phyloP scores from a whole-genome alignment of 768 basidiomycete genomes.

The Phylloporus scabripes region DNA sequence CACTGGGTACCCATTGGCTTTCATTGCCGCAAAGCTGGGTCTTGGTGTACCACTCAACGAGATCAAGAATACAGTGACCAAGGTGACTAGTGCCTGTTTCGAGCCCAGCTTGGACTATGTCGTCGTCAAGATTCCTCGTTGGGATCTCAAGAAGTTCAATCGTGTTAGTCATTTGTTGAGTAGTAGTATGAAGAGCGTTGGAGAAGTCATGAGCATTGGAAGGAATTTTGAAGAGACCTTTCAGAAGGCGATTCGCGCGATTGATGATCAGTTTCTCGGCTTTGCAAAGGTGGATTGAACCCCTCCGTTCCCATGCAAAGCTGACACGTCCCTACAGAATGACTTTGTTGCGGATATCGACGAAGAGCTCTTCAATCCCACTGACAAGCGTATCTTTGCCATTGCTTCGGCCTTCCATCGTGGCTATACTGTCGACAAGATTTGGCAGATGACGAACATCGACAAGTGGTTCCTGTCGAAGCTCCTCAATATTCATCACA shows the following conservation, averaged over 20 bases:
- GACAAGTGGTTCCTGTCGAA: conserved; percentile 98
- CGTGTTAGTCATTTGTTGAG: conserved; percentile 87
- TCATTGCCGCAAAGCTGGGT: conserved; percentile 97
- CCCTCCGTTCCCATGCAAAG: not conserved
- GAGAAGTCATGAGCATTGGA: conserved; percentile 99
- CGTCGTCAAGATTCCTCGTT: conserved; percentile 97
- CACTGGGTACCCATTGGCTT: conserved; percentile 95
- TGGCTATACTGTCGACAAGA: conserved; percentile 91
- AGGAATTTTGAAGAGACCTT: conserved; percentile 98
- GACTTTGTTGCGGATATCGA: conserved; percentile 87
- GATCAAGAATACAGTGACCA: conserved; percentile 96
- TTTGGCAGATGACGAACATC: conserved; percentile 97
- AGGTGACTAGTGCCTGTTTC: conserved; percentile 95
- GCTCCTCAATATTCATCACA: conserved; percentile 75
- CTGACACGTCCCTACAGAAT: conserved; percentile 46
- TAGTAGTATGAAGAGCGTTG: conserved; percentile 98
- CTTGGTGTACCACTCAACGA: conserved; percentile 96
- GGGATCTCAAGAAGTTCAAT: conserved; percentile 98
- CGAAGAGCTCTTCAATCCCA: conserved; percentile 88
- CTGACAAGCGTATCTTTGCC: conserved; percentile 95
- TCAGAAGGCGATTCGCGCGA: conserved; percentile 95
- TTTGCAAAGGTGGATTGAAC: conserved; percentile 67
- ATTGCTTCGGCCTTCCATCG: conserved; percentile 90
- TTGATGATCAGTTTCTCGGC: conserved; percentile 92
- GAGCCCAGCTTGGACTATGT: conserved; percentile 97